phyloP scores from a whole-genome alignment of 169 alveolate genomes.

The Perkinsus chesapeaki region DNA sequence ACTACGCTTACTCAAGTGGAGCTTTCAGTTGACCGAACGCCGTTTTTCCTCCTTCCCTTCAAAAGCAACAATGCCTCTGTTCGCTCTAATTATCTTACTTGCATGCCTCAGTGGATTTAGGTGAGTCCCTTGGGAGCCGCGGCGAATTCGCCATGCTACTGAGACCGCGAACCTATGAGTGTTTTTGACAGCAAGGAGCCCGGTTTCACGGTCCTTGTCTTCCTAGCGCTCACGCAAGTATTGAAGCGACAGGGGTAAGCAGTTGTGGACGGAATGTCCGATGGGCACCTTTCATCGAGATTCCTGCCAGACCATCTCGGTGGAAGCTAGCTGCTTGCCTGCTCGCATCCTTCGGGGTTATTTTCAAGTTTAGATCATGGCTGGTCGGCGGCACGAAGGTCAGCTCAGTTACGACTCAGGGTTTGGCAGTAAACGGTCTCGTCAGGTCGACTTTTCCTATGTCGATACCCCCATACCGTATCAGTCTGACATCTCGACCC shows the following conservation, averaged over 20 bases:
- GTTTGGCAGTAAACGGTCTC: neutral
- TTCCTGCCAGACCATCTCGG: neutral
- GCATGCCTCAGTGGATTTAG: neutral
- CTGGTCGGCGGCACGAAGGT: neutral
- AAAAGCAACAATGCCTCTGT: neutral
- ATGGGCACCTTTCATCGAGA: neutral
- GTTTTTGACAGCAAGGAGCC: neutral
- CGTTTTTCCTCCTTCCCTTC: neutral
- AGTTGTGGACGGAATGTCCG: too few species aligned
- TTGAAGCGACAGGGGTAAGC: neutral
- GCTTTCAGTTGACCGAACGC: neutral
- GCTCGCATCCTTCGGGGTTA: neutral
- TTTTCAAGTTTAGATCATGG: neutral
- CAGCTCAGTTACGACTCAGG: neutral
- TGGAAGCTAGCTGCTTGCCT: neutral
- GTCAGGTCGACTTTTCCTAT: neutral
- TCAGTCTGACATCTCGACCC: neutral
- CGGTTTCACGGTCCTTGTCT: neutral
- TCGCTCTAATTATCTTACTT: neutral
- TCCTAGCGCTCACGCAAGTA: neutral
- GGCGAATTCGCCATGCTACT: too few species aligned
- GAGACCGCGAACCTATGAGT: too few species aligned
- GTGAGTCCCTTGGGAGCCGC: too few species aligned
- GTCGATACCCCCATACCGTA: conserved; percentile 7
- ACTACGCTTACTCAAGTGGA: neutral